Evolutionary conservation across 2,329 filamentous ascomycete species (phyloP).

Genomic region (Paecilomyces niveus): DNA sequence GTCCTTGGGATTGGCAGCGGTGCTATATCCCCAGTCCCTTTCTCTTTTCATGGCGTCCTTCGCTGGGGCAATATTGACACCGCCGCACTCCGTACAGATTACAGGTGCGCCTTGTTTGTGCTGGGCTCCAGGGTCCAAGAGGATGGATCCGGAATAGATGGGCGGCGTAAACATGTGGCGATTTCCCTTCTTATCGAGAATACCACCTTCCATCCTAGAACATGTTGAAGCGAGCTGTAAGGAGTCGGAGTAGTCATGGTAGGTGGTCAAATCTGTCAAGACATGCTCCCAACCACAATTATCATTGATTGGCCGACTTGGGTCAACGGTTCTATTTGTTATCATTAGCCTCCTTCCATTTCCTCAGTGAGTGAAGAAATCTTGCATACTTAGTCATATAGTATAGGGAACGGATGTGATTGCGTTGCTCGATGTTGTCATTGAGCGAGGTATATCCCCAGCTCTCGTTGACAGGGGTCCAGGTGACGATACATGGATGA

Average conservation of each 20-base stretch:
- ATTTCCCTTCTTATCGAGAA: conserved; percentile 47
- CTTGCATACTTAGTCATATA: conserved; percentile 53
- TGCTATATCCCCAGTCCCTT: conserved; percentile 62
- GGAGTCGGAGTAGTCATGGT: conserved; percentile 60
- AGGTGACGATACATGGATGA: conserved; percentile 56
- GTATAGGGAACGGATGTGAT: conserved; percentile 57
- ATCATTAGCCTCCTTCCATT: neutral
- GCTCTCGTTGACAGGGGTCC: conserved; percentile 59
- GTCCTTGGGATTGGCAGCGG: conserved; percentile 54
- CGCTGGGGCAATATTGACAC: conserved; percentile 56
- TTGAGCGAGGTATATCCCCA: conserved; percentile 59
- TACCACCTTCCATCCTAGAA: conserved; percentile 43
- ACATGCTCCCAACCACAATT: conserved; percentile 69
- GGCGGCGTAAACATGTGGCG: conserved; percentile 45
- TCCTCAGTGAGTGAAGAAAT: neutral
- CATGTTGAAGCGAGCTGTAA: conserved; percentile 51
- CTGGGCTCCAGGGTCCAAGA: conserved; percentile 42
- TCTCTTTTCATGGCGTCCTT: conserved; percentile 34
- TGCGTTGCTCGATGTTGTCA: conserved; percentile 51
- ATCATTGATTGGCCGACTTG: conserved; percentile 60
- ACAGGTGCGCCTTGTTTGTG: conserved; percentile 52
- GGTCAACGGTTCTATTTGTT: conserved; percentile 45
- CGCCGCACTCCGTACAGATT: conserved; percentile 62
- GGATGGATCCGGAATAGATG: conserved; percentile 17
- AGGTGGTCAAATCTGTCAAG: conserved; percentile 56